Conservation (phyloP, 225 moss, liverwort and hornwort species). For the Neckera pumila region DNA sequence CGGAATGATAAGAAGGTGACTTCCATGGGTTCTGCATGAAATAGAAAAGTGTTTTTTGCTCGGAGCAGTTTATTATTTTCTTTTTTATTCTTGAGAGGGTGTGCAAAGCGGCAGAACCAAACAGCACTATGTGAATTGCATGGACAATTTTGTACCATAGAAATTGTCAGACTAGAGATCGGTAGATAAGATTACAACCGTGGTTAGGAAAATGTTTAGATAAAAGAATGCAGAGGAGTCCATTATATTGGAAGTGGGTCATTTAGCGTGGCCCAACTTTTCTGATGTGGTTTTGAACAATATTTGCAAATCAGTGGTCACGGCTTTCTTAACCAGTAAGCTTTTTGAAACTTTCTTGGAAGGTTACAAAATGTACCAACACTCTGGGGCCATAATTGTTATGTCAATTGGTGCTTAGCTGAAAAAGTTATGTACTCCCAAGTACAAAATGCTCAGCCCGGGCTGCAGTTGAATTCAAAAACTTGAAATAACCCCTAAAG, state of each 20-base stretch:
- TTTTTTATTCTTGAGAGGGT: not conserved
- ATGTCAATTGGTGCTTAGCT: not conserved
- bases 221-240: not conserved
- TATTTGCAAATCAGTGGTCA: not conserved
- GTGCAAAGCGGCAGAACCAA: not conserved
- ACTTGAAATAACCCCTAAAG: not conserved
- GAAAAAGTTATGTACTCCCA: not conserved
- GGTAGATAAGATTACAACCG: not conserved
- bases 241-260: not conserved
- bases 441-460: not conserved
- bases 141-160: not conserved
- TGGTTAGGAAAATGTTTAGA: not conserved
- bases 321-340: not conserved
- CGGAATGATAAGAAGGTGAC: slow-evolving; percentile 68
- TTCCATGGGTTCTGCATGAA: not conserved
- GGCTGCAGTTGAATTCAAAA: not conserved
- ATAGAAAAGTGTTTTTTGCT: not conserved
- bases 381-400: not conserved
- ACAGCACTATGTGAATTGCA: not conserved
- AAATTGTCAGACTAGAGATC: not conserved
- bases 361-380: not conserved
- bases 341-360: not conserved
- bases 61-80: not conserved
- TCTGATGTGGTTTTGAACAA: not conserved
- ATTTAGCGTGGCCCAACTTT: not conserved